These are phyloP conservation scores for Podospora tetraspora DNA, from an alignment of 495 filamentous ascomycete genomes.

Conservation along the genomic window DNA sequence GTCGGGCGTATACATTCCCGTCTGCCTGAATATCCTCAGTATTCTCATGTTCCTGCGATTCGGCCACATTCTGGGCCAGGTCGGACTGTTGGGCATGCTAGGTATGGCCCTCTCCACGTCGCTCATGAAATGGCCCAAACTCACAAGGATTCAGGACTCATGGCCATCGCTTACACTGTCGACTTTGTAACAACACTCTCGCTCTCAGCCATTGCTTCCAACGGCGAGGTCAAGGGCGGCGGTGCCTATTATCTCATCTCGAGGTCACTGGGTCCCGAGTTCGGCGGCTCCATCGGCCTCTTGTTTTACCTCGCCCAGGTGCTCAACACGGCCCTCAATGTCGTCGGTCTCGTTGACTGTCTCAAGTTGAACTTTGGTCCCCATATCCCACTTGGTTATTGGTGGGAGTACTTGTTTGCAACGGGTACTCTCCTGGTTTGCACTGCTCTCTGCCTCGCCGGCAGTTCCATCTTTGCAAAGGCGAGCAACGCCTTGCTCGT, in stretches of 20 bases:
- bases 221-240: conserved; percentile 82
- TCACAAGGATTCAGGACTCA: conserved; percentile 50
- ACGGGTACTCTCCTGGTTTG: conserved; percentile 68
- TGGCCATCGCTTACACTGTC: conserved; percentile 66
- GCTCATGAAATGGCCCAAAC: conserved; percentile 2
- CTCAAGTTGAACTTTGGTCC: conserved; percentile 72
- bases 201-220: conserved; percentile 82
- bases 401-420: conserved; percentile 75
- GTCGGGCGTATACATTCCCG: conserved; percentile 80
- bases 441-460: conserved; percentile 71
- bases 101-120: conserved; percentile 42
- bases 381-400: conserved; percentile 62
- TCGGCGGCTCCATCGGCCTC: conserved; percentile 86
- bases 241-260: conserved; percentile 90
- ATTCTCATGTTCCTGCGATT: conserved; percentile 91
- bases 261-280: conserved; percentile 78
- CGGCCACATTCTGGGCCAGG: conserved; percentile 72
- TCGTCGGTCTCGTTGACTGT: conserved; percentile 81
- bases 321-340: conserved; percentile 84
- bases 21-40: conserved; percentile 81
- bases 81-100: conserved; percentile 73
- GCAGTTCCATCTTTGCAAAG: conserved; percentile 73
- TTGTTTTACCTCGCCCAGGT: conserved; percentile 82
- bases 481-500: conserved; percentile 75
- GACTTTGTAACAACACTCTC: conserved; percentile 82